Evolutionary conservation across 768 basidiomycete species (phyloP).

Genomic region (Lentinula raphanica): DNA sequence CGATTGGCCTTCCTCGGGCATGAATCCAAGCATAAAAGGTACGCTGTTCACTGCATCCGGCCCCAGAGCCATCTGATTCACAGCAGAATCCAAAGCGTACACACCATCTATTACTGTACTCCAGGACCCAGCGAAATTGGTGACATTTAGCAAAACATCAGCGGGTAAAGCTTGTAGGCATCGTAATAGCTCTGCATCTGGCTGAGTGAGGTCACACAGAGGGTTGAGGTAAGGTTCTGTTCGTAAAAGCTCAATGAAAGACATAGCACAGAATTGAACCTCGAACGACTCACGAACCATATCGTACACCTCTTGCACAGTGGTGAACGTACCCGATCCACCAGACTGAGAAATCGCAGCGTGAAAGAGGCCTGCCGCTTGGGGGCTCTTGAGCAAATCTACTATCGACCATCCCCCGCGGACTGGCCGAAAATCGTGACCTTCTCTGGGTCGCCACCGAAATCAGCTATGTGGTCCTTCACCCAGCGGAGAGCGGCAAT

Average conservation of each 20-base stretch:
- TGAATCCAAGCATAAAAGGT: conserved; percentile 13
- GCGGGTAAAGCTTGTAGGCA: conserved; percentile 15
- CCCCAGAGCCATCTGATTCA: conserved; percentile 11
- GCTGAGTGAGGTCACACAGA: conserved; percentile 7
- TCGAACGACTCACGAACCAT: conserved; percentile 8
- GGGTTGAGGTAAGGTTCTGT: conserved; percentile 10
- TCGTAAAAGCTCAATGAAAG: not conserved
- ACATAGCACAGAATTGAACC: not conserved
- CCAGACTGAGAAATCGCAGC: conserved; percentile 24
- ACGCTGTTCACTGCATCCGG: conserved; percentile 13
- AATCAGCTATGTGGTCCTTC: conserved; percentile 35
- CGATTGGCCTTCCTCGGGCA: conserved; percentile 18
- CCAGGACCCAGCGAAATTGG: conserved; percentile 10
- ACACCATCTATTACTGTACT: conserved; percentile 11
- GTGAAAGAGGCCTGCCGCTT: conserved; percentile 24
- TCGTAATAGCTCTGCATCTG: conserved; percentile 9
- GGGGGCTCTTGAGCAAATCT: conserved; percentile 20
- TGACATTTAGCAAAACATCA: conserved; percentile 12
- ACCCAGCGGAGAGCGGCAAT: conserved; percentile 39
- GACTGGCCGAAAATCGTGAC: conserved; percentile 43
- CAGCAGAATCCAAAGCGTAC: conserved; percentile 9
- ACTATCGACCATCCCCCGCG: conserved; percentile 37
- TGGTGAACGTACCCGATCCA: conserved; percentile 9
- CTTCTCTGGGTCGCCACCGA: conserved; percentile 40
- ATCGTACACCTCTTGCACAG: conserved; percentile 2